Conservation (phyloP, 257 asterid genomes). For the Eustoma russellianum region DNA sequence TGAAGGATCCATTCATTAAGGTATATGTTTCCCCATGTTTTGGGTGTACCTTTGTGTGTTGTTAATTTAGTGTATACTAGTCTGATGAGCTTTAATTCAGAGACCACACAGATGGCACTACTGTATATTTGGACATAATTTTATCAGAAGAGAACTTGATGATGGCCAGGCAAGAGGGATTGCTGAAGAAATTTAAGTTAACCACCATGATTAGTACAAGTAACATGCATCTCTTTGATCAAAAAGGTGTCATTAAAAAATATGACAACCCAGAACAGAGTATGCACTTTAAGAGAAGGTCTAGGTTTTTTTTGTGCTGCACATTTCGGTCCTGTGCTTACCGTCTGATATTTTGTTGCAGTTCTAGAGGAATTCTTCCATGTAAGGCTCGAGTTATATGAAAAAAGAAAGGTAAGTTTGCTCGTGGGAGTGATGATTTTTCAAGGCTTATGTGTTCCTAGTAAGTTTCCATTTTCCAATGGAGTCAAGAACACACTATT, state of each 20-base stretch:
- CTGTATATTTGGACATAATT: conserved; percentile 50
- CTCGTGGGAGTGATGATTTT: neutral
- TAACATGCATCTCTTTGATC: conserved; percentile 93
- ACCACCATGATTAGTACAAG: conserved; percentile 66
- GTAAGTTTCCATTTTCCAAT: too few relatives aligned
- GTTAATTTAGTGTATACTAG: conserved; percentile 1
- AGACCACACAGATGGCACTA: conserved; percentile 58
- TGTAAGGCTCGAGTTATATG: conserved; percentile 71
- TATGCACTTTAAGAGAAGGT: conserved; percentile 20
- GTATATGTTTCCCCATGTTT: conserved; percentile 19
- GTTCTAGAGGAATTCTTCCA: conserved; percentile 86
- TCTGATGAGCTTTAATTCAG: conserved; percentile 19
- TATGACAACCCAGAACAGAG: conserved; percentile 93
- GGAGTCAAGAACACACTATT: too few relatives aligned
- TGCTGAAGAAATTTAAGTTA: conserved; percentile 73
- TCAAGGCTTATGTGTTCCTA: neutral
- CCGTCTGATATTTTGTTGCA: conserved; percentile 30
- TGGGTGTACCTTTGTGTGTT: neutral
- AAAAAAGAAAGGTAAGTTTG: conserved; percentile 63
- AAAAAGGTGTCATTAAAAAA: conserved; percentile 73
- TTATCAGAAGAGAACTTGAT: conserved; percentile 50
- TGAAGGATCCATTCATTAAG: conserved; percentile 80
- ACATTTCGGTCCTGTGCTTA: neutral
- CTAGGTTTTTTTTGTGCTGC: neutral
- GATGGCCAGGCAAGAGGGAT: conserved; percentile 59